Percentiles rank a stretch among this genome's conserved stretches.
Conservation (phyloP, 1,284 basidiomycete species). For the Pyrrhoderma noxium region DNA sequence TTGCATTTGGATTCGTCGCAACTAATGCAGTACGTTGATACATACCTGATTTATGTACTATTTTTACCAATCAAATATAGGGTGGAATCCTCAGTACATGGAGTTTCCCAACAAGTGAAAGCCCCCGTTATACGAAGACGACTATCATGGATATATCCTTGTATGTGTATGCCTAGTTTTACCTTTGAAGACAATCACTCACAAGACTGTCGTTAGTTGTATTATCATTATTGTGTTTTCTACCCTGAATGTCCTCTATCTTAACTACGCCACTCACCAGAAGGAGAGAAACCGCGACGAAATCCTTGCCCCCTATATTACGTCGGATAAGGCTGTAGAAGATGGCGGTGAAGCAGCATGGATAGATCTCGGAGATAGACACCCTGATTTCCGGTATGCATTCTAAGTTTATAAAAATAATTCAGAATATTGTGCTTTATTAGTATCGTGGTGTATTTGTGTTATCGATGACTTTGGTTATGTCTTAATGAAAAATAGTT, state of each 20-base stretch:
- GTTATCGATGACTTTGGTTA: too few relatives aligned
- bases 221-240: constrained; percentile 25
- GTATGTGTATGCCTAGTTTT: constrained; percentile 22
- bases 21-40: constrained; percentile 15
- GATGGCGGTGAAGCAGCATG: constrained; percentile 25
- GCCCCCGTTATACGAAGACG: constrained; percentile 30
- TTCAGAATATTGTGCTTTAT: too few relatives aligned
- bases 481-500: too few relatives aligned
- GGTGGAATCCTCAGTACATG: constrained; percentile 37
- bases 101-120: constrained; percentile 32
- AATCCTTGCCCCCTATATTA: constrained; percentile 28
- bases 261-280: constrained; percentile 27
- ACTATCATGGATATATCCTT: constrained; percentile 32
- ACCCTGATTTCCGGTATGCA: constrained; percentile 29
- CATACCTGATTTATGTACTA: neutral
- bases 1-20: constrained; percentile 17
- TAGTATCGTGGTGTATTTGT: too few relatives aligned
- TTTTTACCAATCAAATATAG: constrained; percentile 18
- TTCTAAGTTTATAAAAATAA: constrained; percentile 2
- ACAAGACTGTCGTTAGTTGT: constrained; percentile 20
- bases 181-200: neutral
- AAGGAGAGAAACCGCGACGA: constrained; percentile 23
- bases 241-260: constrained; percentile 25
- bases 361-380: constrained; percentile 32
- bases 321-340: neutral